Evolutionary conservation across 345 rosid species (phyloP).

Genomic region (Eucalyptus regnans): DNA sequence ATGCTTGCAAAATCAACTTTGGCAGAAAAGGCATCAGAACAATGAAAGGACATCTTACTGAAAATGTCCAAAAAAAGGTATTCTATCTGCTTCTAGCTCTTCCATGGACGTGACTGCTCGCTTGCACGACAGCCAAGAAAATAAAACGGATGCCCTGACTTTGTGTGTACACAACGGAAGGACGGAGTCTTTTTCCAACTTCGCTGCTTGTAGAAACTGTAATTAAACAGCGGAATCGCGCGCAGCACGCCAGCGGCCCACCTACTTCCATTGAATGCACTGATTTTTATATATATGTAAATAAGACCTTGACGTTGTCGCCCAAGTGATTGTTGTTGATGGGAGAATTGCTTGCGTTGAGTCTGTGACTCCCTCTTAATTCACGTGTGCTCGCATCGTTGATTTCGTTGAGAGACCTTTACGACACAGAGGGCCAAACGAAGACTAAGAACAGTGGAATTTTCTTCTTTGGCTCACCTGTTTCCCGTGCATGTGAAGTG

Average conservation of each 20-base stretch:
- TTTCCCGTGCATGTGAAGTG: neutral
- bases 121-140: neutral
- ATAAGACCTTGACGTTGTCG: neutral
- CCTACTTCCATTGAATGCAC: neutral
- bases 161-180: neutral
- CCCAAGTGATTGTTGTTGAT: neutral
- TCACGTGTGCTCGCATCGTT: neutral
- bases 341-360: neutral
- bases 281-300: neutral
- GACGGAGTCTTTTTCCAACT: neutral
- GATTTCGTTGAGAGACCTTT: neutral
- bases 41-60: neutral
- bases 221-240: neutral
- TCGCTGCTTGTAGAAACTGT: neutral
- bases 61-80: neutral
- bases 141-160: neutral
- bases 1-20: neutral
- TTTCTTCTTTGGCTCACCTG: neutral
- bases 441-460: neutral
- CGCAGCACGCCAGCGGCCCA: neutral
- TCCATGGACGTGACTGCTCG: neutral
- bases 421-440: neutral
- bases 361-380: neutral
- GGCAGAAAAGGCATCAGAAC: neutral
- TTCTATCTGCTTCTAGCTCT: neutral